Conservation (phyloP, 1,139 yeast genomes). For the Yamadazyma conglobata region DNA sequence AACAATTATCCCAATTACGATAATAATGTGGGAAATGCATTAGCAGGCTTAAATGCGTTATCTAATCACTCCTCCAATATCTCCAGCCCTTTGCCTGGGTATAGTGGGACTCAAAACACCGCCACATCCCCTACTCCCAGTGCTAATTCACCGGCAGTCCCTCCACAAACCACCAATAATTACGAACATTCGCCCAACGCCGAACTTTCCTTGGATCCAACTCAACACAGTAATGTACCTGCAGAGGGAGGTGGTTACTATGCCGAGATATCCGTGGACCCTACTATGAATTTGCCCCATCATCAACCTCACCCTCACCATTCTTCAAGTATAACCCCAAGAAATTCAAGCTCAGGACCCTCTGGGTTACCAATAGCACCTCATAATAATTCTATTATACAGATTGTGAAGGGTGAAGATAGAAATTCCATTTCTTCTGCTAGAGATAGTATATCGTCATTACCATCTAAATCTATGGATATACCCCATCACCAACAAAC, state of each 20-base stretch:
- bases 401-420: conserved; percentile 38
- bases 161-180: conserved; percentile 21
- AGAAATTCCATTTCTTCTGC: conserved; percentile 35
- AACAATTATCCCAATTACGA: conserved; percentile 45
- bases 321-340: conserved; percentile 31
- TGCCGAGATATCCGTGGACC: conserved; percentile 45
- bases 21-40: conserved; percentile 40
- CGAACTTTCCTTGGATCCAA: conserved; percentile 33
- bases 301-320: conserved; percentile 40
- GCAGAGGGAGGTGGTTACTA: conserved; percentile 45
- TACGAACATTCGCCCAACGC: conserved; percentile 31
- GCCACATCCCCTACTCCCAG: conserved; percentile 24
- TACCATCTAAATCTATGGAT: conserved; percentile 48
- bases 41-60: conserved; percentile 47
- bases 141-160: conserved; percentile 20
- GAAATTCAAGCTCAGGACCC: conserved; percentile 28
- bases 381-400: conserved; percentile 44
- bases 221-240: conserved; percentile 27
- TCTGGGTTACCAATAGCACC: conserved; percentile 3
- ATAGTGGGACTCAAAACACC: conserved; percentile 16
- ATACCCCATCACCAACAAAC: conserved; percentile 48
- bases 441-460: conserved; percentile 41
- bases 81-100: conserved; percentile 28
- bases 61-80: conserved; percentile 36
- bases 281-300: conserved; percentile 48